Evolutionary conservation across 1,139 yeast species (phyloP), one percentile per base, ranked within the genome.

Genomic region (Diutina ranongensis): DNA sequence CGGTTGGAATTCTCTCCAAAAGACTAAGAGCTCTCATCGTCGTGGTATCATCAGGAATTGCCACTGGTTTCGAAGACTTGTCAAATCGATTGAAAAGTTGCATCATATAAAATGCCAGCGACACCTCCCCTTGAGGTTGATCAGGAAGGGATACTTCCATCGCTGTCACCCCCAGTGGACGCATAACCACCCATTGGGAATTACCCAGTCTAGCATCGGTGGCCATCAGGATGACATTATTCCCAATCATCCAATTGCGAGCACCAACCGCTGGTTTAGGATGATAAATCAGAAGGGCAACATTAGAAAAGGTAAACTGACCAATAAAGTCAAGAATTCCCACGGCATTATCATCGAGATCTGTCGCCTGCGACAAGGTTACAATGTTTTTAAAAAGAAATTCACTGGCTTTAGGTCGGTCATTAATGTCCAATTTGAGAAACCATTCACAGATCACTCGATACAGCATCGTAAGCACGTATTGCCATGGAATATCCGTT

Each of bases 1-100:
- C 84, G 9, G 82, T 80, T 0, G 95, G 94, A 2, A 84, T 78
- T 18, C 89, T 63, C 57, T 87, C 95, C 50, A 87, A 67, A 4
- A 81, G 72, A 2, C 73, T 61, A 27, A 87, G 57, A 0, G 92
- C 85, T 38, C 95, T 67, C 9, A 62, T 57, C 0, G 78, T 68
- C 1, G 72, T 62, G 0, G 78, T 59, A 48, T 80, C 85, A 22
- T 67, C 71, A 15, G 71, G 52, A 8, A 69, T 51, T 0, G 73
- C 68, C 3, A 67, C 50, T 2, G 74, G 74, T 48, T 65, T 67
- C 8, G 53, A 45, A 9, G 48, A 49, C 3, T 48, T 49, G 32
- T 60, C 63, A 32, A 64, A 45, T 21, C 55, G 59, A 51, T 62
- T 61, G 50, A 59, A 58, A 19, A 64, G 49, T 49, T 70, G 74